A percentile compares a stretch with the other conserved stretches of the same genome.
phyloP scores from a whole-genome alignment of 1,139 yeast species.

The Scheffersomyces illinoinensis region DNA sequence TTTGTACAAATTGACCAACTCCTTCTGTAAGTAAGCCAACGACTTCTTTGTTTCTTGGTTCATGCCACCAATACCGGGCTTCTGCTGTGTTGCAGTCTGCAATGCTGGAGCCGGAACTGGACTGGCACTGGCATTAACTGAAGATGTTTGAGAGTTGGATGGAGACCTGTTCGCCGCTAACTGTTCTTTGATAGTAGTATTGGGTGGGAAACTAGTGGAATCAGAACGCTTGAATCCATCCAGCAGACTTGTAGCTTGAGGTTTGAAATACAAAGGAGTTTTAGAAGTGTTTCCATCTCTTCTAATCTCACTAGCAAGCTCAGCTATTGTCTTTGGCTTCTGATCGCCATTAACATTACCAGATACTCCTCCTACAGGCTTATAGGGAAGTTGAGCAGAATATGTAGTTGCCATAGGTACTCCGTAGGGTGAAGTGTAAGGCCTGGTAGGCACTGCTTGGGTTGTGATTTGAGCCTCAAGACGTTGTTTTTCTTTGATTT shows the following conservation, averaged over 20 bases:
- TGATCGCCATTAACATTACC: slow-evolving; percentile 16
- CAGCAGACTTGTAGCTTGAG: slow-evolving; percentile 17
- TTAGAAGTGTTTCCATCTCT: slow-evolving; percentile 35
- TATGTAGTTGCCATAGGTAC: slow-evolving; percentile 17
- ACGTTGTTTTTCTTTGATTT: slow-evolving; percentile 44
- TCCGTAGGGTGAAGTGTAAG: slow-evolving; percentile 27
- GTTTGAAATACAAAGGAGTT: slow-evolving; percentile 39
- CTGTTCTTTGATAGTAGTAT: slow-evolving; percentile 48
- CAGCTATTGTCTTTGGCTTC: slow-evolving; percentile 54
- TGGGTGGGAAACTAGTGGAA: slow-evolving; percentile 3
- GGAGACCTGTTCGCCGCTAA: slow-evolving; percentile 52
- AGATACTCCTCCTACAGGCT: slow-evolving; percentile 5
- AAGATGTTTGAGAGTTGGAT: slow-evolving; percentile 3
- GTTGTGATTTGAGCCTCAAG: slow-evolving; percentile 31
- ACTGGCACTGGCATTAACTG: slow-evolving; percentile 14
- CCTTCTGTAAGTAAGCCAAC: slow-evolving; percentile 68
- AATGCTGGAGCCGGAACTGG: slow-evolving; percentile 9
- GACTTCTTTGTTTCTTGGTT: slow-evolving; percentile 64
- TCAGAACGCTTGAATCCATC: slow-evolving; percentile 4
- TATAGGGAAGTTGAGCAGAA: slow-evolving; percentile 23
- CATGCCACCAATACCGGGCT: slow-evolving; percentile 21
- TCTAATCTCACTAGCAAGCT: slow-evolving; percentile 55
- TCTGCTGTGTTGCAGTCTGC: slow-evolving; percentile 7
- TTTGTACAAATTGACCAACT: slow-evolving; percentile 65
- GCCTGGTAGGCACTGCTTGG: slow-evolving; percentile 28